Evolutionary conservation across 1,284 basidiomycete species (phyloP).

Genomic region (Ustilago loliicola): DNA sequence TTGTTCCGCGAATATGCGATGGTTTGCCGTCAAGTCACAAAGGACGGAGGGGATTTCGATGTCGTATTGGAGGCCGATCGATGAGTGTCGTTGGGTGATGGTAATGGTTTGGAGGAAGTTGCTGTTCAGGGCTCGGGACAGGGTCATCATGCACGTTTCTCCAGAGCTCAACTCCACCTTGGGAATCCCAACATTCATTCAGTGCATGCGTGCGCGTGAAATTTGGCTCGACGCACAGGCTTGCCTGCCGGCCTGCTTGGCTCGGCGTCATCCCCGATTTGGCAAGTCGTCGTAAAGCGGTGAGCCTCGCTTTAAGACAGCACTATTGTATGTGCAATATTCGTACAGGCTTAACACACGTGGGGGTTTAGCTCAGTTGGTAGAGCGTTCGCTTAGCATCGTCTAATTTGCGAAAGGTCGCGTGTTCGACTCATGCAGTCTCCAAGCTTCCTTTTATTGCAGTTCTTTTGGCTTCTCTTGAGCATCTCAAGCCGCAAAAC

Average conservation of each 20-base stretch:
- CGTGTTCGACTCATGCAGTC: slow-evolving; percentile 63
- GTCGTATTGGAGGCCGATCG: too few relatives aligned
- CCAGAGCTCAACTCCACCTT: slow-evolving; percentile 6
- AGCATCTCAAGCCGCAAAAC: not conserved
- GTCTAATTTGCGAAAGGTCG: slow-evolving; percentile 57
- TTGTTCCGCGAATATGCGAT: slow-evolving; percentile 1
- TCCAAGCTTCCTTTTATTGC: slow-evolving; percentile 10
- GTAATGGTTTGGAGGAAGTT: not conserved
- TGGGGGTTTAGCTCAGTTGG: slow-evolving; percentile 62
- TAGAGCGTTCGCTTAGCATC: slow-evolving; percentile 62
- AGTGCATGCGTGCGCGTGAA: slow-evolving; percentile 1
- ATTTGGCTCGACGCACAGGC: slow-evolving; percentile 5
- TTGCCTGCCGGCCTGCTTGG: not conserved
- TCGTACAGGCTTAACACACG: too few relatives aligned
- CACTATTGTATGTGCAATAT: too few relatives aligned
- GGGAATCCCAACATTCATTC: not conserved
- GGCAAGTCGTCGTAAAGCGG: slow-evolving; percentile 1
- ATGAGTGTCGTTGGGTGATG: not conserved
- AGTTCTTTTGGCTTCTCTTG: too few relatives aligned
- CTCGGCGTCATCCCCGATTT: slow-evolving; percentile 15
- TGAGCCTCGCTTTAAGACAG: not conserved
- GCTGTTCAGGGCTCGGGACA: slow-evolving; percentile 1
- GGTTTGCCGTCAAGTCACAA: not conserved
- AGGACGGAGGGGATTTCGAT: not conserved
- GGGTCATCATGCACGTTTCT: slow-evolving; percentile 15